Evolutionary conservation across 805 yeast species (phyloP).

Genomic region (Sugiyamaella floridensis): DNA sequence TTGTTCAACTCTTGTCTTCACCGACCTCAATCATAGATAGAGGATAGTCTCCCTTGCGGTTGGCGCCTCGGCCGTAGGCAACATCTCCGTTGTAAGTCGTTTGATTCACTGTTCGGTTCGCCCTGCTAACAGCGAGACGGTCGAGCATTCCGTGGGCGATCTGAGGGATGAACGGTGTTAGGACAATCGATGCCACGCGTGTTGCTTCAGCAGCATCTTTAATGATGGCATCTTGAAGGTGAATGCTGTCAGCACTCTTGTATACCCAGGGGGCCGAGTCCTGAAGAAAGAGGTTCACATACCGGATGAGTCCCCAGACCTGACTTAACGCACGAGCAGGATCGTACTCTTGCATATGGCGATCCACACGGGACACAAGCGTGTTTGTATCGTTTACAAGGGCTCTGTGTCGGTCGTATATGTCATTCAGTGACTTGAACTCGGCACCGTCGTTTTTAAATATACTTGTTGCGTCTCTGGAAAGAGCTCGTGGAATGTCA

Average conservation of each 20-base stretch:
- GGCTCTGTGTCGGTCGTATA: constrained; percentile 10
- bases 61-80: constrained; percentile 53
- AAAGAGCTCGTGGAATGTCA: constrained; percentile 41
- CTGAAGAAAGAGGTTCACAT: constrained; percentile 64
- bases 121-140: constrained; percentile 47
- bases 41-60: constrained; percentile 46
- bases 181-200: constrained; percentile 57
- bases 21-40: background rate
- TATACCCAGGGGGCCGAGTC: constrained; percentile 69
- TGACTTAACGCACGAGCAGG: constrained; percentile 49
- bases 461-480: background rate
- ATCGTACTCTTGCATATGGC: constrained; percentile 41
- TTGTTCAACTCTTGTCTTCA: background rate
- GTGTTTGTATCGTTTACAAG: constrained; percentile 33
- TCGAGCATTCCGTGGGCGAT: constrained; percentile 52
- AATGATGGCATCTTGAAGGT: constrained; percentile 47
- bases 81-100: constrained; percentile 53
- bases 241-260: constrained; percentile 25
- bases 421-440: background rate
- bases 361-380: constrained; percentile 37
- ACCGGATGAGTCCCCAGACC: constrained; percentile 53
- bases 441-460: constrained; percentile 3
- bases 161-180: constrained; percentile 68
- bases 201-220: constrained; percentile 63
- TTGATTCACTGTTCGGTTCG: constrained; percentile 37